Percentiles rank a stretch among this genome's conserved stretches.
Conservation (phyloP, 1,284 basidiomycete genomes). For the Melampsora americana region DNA sequence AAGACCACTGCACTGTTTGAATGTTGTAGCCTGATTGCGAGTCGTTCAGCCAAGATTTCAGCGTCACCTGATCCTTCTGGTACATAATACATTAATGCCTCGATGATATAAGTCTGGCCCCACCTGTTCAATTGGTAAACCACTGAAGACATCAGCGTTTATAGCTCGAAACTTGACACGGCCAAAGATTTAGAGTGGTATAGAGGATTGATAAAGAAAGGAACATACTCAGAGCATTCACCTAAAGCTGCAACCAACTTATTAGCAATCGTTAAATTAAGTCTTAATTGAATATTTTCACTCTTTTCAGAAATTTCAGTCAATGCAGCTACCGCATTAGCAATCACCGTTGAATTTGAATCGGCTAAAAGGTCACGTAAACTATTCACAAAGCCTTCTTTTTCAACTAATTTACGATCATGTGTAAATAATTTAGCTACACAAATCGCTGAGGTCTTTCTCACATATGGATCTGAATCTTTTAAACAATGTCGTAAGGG, state of each 20-base stretch:
- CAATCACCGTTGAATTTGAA: conserved; percentile 86
- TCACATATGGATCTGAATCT: conserved; percentile 89
- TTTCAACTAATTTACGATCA: conserved; percentile 78
- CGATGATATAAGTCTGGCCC: conserved; percentile 98
- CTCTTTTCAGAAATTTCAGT: conserved; percentile 85
- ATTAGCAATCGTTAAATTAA: conserved; percentile 76
- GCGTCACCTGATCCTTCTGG: conserved; percentile 84
- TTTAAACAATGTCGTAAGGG: conserved; percentile 81
- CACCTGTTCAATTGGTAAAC: conserved; percentile 62
- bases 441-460: conserved; percentile 87
- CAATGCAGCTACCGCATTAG: conserved; percentile 89
- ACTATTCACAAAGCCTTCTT: conserved; percentile 76
- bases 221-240: conserved; percentile 82
- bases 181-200: background rate
- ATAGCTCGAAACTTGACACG: background rate
- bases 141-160: background rate
- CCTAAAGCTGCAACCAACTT: conserved; percentile 77
- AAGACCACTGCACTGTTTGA: conserved; percentile 92
- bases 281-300: conserved; percentile 76
- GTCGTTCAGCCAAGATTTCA: conserved; percentile 86
- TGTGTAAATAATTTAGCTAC: conserved; percentile 85
- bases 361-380: conserved; percentile 86
- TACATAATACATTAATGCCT: conserved; percentile 86
- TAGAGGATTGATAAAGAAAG: background rate
- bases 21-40: conserved; percentile 84